Evolutionary conservation across 441 rosid species (phyloP).

Genomic region (Pelargonium australe): DNA sequence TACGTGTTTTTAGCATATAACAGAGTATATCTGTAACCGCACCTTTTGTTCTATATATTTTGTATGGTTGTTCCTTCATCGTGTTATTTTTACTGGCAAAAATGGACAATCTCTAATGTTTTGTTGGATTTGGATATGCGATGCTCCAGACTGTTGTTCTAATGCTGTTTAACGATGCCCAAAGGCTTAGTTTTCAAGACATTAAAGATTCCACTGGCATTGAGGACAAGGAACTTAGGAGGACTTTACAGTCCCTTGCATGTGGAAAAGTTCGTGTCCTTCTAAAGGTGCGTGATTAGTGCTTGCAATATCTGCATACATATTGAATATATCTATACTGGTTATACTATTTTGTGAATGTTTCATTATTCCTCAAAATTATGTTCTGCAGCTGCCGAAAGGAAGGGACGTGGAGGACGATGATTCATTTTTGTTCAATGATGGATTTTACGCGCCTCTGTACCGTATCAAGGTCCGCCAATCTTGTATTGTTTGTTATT

Average conservation of each 20-base stretch:
- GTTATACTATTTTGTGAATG: neutral
- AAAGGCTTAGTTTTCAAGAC: slow-evolving; percentile 85
- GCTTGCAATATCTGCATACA: neutral
- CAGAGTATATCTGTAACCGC: no score
- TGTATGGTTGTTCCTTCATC: slow-evolving; percentile 10
- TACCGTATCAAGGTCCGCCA: slow-evolving; percentile 76
- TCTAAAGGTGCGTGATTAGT: slow-evolving; percentile 51
- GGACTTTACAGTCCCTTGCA: slow-evolving; percentile 97
- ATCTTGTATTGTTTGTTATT: neutral
- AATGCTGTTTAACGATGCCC: slow-evolving; percentile 96
- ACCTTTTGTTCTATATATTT: neutral
- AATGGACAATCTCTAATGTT: slow-evolving; percentile 22
- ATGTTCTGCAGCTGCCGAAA: slow-evolving; percentile 60
- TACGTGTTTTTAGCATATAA: no score
- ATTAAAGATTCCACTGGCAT: slow-evolving; percentile 92
- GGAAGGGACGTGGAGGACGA: slow-evolving; percentile 93
- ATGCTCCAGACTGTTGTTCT: slow-evolving; percentile 77
- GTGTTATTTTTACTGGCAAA: neutral
- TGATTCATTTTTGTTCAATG: slow-evolving; percentile 84
- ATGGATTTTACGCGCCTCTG: slow-evolving; percentile 69
- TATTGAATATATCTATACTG: neutral
- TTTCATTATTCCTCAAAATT: slow-evolving; percentile 10
- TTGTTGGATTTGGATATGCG: slow-evolving; percentile 13
- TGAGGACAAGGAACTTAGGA: slow-evolving; percentile 92
- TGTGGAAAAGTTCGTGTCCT: slow-evolving; percentile 96